These are phyloP conservation scores for Gypsophila paniculata DNA, from an alignment of 179 eudicot genomes.

Conservation along the genomic window DNA sequence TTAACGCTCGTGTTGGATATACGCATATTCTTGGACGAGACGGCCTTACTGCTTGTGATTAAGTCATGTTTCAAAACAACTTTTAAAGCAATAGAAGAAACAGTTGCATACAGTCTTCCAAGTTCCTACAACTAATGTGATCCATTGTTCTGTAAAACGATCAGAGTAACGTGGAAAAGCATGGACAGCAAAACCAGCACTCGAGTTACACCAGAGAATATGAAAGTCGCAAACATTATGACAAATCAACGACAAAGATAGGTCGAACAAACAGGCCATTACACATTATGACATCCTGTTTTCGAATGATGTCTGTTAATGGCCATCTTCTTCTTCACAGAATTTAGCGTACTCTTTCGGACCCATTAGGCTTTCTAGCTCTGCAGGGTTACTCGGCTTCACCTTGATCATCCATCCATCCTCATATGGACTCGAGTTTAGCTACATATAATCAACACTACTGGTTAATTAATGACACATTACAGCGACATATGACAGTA, in stretches of 20 bases:
- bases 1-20: too few relatives aligned
- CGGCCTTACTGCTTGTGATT: too few relatives aligned
- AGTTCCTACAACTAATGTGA: slow-evolving; percentile 2
- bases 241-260: slow-evolving; percentile 12
- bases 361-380: slow-evolving; percentile 71
- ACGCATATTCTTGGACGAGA: too few relatives aligned
- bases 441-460: slow-evolving; percentile 33
- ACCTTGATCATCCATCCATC: slow-evolving; percentile 99
- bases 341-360: slow-evolving; percentile 74
- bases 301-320: slow-evolving; percentile 20
- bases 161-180: slow-evolving; percentile 11
- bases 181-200: slow-evolving; percentile 19
- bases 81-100: not conserved
- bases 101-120: not conserved
- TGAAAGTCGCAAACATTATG: slow-evolving; percentile 19
- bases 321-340: slow-evolving; percentile 90
- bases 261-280: slow-evolving; percentile 14
- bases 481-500: not conserved
- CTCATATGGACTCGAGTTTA: slow-evolving; percentile 84
- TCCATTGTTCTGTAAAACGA: not conserved
- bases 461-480: not conserved
- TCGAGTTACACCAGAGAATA: slow-evolving; percentile 8
- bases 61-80: too few relatives aligned
- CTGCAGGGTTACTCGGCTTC: slow-evolving; percentile 77
- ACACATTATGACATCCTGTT: slow-evolving; percentile 1